Base-by-base conservation (phyloP, 2,329 filamentous ascomycete genomes). In the Alternaria atra region DNA sequence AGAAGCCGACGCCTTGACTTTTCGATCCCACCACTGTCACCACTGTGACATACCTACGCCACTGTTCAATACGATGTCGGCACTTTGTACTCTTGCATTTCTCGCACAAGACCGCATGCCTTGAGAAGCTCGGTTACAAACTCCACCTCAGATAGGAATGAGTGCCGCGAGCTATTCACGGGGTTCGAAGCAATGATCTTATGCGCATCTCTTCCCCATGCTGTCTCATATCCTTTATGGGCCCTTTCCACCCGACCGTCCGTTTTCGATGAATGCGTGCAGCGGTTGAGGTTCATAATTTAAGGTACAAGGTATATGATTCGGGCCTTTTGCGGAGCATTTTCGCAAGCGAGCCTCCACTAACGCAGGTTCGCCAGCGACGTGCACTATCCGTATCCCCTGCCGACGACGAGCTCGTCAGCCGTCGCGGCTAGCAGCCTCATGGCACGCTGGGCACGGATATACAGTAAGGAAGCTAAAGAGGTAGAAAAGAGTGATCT, bases 271-370 rank as follows among this genome's bases (percentile, higher is more conserved):
- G 39, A n/a, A 53, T 17, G 23, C 15, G 32, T 40, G 46, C 30
- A 27, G 43, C 35, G 25, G 43, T 46, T 55, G 30, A 39, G 29
- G 46, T 46, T 17, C 46, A 30, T n/a, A 34, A 42, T 48, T 39
- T 39, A 34, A 54, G 47, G 44, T 39, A 30, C 46, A 29, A 37
- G 39, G 39, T 27, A 35, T 15, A 5, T 4, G 15, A 27, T 27
- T 52, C 57, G 52, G 52, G 37, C 56, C 39, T 60, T 60, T 60
- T 56, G 30, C 55, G 57, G 57, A 47, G 17, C 44, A 50, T 40
- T 30, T 32, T 29, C 30, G 25, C 46, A 56, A 51, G 57, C 52
- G 52, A 56, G 39, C 15, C 30, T 55, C 43, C 20, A 40, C 57
- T 56, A 42, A 55, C 46, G 52, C 52, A 56, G 57, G 44, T 54